phyloP scores from a whole-genome alignment of 768 basidiomycete species.

The Russula foetens region DNA sequence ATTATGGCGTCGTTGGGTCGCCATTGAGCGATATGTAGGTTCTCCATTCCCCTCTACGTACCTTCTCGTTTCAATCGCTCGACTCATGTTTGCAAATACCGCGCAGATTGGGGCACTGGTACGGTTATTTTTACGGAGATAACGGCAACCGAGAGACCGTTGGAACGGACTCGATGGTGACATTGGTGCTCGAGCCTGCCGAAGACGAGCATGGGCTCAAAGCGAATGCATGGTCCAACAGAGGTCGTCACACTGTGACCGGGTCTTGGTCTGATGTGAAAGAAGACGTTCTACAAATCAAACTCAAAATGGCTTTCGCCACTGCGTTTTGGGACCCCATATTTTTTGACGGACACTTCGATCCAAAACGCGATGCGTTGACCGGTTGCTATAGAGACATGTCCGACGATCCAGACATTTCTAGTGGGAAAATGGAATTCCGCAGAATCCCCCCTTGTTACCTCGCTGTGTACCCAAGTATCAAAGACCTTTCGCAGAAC shows the following conservation, averaged over 20 bases:
- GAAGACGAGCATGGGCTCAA: conserved; percentile 2
- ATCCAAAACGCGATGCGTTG: too few relatives aligned
- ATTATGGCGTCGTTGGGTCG: not conserved
- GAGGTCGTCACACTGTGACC: conserved; percentile 10
- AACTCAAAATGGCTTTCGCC: conserved; percentile 11
- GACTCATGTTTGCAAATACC: not conserved
- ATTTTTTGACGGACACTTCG: conserved; percentile 2
- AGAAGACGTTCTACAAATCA: conserved; percentile 15
- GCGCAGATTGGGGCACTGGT: conserved; percentile 13
- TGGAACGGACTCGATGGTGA: conserved; percentile 5
- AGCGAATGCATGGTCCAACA: too few relatives aligned
- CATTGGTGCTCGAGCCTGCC: conserved; percentile 2
- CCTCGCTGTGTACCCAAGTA: too few relatives aligned
- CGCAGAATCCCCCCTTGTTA: too few relatives aligned
- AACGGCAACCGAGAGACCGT: not conserved
- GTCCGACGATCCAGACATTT: conserved; percentile 13
- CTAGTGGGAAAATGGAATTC: too few relatives aligned
- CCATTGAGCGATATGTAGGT: conserved; percentile 7
- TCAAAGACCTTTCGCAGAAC: conserved; percentile 21
- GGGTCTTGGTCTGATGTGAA: conserved; percentile 16
- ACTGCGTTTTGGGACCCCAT: not conserved
- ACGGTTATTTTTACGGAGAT: conserved; percentile 7
- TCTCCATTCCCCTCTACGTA: too few relatives aligned
- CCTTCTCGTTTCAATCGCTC: too few relatives aligned
- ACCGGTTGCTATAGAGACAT: not conserved